Evolutionary conservation across 2,329 filamentous ascomycete species (phyloP).

Genomic region (Alternaria triticimaculans): DNA sequence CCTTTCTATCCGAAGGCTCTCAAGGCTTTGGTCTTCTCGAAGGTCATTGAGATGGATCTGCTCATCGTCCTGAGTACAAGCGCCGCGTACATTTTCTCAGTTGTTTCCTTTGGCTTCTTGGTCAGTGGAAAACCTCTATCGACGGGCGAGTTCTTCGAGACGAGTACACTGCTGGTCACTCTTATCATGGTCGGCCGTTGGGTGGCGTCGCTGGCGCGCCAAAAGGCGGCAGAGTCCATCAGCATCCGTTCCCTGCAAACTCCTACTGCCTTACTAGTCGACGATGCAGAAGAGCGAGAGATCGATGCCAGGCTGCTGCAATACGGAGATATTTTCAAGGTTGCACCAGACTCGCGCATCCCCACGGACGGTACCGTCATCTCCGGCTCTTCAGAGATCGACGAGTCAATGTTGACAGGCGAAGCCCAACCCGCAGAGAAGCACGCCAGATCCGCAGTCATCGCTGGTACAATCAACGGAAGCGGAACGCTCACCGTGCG

Average conservation of each 20-base stretch:
- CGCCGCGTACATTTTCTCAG: conserved; percentile 20
- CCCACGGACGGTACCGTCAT: conserved; percentile 74
- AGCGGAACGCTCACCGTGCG: conserved; percentile 58
- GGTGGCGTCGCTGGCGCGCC: conserved; percentile 56
- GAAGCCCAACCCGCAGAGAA: conserved; percentile 70
- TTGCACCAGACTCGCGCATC: conserved; percentile 65
- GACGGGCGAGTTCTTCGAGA: conserved; percentile 61
- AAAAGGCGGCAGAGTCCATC: conserved; percentile 58
- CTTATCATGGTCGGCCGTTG: conserved; percentile 61
- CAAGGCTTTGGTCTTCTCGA: conserved; percentile 65
- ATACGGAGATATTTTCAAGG: conserved; percentile 71
- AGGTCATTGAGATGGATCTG: conserved; percentile 72
- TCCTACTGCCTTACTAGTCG: conserved; percentile 59
- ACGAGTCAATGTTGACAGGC: conserved; percentile 81
- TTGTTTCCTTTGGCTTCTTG: conserved; percentile 56
- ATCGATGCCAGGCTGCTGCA: conserved; percentile 74
- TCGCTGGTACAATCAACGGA: conserved; percentile 69
- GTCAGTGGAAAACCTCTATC: conserved; percentile 46
- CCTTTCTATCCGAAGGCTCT: conserved; percentile 73
- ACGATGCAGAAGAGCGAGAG: conserved; percentile 50
- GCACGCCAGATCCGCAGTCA: conserved; percentile 56
- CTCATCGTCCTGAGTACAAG: conserved; percentile 8
- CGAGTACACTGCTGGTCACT: conserved; percentile 62
- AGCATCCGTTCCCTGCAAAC: conserved; percentile 65
- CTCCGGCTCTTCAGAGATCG: conserved; percentile 67